Base-by-base conservation (phyloP, 2,329 filamentous ascomycete species). In the Cladophialophora immunda region DNA sequence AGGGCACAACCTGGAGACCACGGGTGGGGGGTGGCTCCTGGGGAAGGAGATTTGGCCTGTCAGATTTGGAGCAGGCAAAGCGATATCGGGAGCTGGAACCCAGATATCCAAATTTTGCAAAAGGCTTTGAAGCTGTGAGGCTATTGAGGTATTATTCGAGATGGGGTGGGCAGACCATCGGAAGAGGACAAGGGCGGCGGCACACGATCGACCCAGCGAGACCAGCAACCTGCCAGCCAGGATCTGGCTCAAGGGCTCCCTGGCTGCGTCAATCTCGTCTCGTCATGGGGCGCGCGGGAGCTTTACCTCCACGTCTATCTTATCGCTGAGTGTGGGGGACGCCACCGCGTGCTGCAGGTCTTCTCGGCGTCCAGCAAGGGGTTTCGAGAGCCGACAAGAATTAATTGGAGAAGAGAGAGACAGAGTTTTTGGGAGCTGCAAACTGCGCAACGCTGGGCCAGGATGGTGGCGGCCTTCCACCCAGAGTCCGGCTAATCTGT, bases 271-370 rank as follows among this genome's bases (percentile, higher is more conserved):
- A 47, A 47, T 50, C 45, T 50, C 45, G 45, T 50, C 45, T 50
- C 45, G 45, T 50, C 45, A 50, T 50, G 45, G 19, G 38, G 9
- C 45, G 22, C 45, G 22, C 15, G 45, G 45, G 45, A 52, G 38
- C 15, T 15, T 38, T 34, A 22, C 45, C 36, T 55, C 63, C 47
- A 19, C 58, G 62, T 62, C 66, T 68, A 68, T 68, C 66, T 68
- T 68, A 68, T 68, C 66, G 57, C 52, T 25, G 36, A 45, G 53
- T 57, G 61, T 67, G 65, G 65, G 65, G 65, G 62, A 61, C 15
- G 27, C 56, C 58, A 54, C 25, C 54, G 47, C n/a, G 4, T 36
- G 58, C 58, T 53, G 29, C 58, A 52, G 58, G 30, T n/a, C 30
- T 11, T 59, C 57, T 50, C 45, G 45, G 45, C 22, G 45, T 25